Conservation (phyloP, 805 yeast genomes). For the Kregervanrija fluxuum region DNA sequence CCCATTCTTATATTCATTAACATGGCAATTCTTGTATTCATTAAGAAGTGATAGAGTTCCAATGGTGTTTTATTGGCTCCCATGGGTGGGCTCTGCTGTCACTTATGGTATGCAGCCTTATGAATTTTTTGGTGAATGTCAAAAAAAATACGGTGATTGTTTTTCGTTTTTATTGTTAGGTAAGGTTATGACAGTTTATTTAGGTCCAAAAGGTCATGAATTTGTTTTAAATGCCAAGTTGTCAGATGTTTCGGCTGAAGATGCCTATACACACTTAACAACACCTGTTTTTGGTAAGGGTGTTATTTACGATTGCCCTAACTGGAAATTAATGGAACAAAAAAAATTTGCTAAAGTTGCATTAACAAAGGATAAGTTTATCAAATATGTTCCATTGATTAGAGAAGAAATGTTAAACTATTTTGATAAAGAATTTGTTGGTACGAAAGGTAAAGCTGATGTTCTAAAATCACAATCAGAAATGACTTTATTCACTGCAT, state of each 20-base stretch:
- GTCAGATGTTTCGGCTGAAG: slow-evolving; percentile 91
- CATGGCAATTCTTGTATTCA: slow-evolving; percentile 65
- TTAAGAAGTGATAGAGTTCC: slow-evolving; percentile 80
- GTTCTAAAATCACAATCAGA: slow-evolving; percentile 88
- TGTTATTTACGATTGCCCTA: slow-evolving; percentile 95
- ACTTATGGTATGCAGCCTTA: slow-evolving; percentile 91
- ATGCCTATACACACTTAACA: slow-evolving; percentile 91
- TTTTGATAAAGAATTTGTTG: slow-evolving; percentile 44
- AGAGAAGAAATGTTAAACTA: slow-evolving; percentile 68
- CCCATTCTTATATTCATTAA: slow-evolving; percentile 61
- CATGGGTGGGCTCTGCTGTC: slow-evolving; percentile 92
- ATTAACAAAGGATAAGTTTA: slow-evolving; percentile 77
- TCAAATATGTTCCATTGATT: slow-evolving; percentile 80
- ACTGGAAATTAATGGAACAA: slow-evolving; percentile 92
- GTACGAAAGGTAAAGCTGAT: slow-evolving; percentile 42
- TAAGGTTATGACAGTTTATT: slow-evolving; percentile 86
- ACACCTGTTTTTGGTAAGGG: slow-evolving; percentile 99
- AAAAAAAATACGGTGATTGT: slow-evolving; percentile 83
- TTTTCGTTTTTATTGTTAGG: slow-evolving; percentile 89
- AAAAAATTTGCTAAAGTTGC: slow-evolving; percentile 93
- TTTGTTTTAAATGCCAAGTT: slow-evolving; percentile 87
- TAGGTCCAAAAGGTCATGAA: slow-evolving; percentile 98
- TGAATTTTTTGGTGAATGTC: slow-evolving; percentile 74
- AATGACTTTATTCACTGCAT: slow-evolving; percentile 93
- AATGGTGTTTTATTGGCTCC: slow-evolving; percentile 83